Base-by-base conservation (phyloP, 169 alveolate genomes). In the Cryptosporidium ryanae region DNA sequence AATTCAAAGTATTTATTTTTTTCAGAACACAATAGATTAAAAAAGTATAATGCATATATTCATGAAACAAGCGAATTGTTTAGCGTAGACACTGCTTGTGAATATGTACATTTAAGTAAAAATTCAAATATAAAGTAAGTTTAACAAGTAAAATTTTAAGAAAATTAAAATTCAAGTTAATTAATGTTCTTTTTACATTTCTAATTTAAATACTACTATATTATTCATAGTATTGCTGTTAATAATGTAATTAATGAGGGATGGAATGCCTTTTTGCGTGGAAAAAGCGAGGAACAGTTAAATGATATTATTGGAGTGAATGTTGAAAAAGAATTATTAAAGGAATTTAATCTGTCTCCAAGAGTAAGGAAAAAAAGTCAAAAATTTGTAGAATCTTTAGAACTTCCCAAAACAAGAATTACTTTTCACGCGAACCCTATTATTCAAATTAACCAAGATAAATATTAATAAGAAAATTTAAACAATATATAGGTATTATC, bases 351-450 rank as follows among this genome's bases (percentile, higher is more conserved):
- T 10, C 8, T 44, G 61, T 57, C 29, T 34, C 49, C 29, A 59
- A 44, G 23, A 49, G 66, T 31, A 48, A 50, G 13, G 0, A 23
- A 12, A 65, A 54, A 49, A 29, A 50, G 2, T 50, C 38, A 21
- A 17, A 76, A 59, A 32, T n/a, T 18, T 76, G 63, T 32, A 2
- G 66, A 76, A 32, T 48, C 63, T n/a, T 15, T 55, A 44, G 17
- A 48, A 38, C 70, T 76, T 21, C 87, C 87, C 21, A 54, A 38
- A 38, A 76, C 87, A 29, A 34, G 71, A 61, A 76, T 76, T 44
- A 61, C 71, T 32, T 76, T 76, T 52, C 87, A 76, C 59, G 87
- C 87, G 21, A 76, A 76, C 46, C 71, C 68, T 27, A 76, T 55
- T 18, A 46, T 46, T 46, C n/a, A n/a, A n/a, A n/a, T n/a, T n/a